Base-by-base conservation (phyloP, 768 basidiomycete genomes). In the Phlebiopsis gigantea region DNA sequence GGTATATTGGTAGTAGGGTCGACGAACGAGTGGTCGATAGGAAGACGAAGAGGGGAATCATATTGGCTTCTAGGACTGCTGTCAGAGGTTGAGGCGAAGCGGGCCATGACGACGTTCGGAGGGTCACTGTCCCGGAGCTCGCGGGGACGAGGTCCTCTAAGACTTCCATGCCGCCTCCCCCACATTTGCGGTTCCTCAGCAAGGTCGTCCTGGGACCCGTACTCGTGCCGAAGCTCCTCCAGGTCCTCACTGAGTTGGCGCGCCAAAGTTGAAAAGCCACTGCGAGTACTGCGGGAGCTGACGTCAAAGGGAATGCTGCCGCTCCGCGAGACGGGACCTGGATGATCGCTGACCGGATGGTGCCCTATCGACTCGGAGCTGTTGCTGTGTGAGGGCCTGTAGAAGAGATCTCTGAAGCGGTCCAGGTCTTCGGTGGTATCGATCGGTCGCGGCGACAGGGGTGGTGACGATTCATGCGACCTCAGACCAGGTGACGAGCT, bases 331-430 rank as follows among this genome's bases (percentile, higher is more conserved):
- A 41, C 31, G 31, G 62, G 26, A 14, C 56, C n/a, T 14, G 61
- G 59, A 56, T 67, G 55, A 41, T 51, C 55, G 41, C 17, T 15
- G 4, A 53, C 62, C 0, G 46, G 53, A 7, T 56, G 56, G 7
- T 15, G 28, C 47, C 8, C 45, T 25, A 30, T 48, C 14, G 46
- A 46, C 46, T 46, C 31, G 54, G 48, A 49, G 48, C 48, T 57
- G 29, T 53, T 29, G 46, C 54, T 57, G 49, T 42, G 43, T 12
- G 28, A 49, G 1, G 85, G 85, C 42, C 73, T 75, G 66, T 86
- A 90, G 69, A 90, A 90, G 7, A 91, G 73, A 63, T 90, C 85
- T 34, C 80, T 81, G 73, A 87, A 90, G 10, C 79, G 76, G n/a
- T 88, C 85, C 6, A 90, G 73, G 60, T 90, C 87, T 0, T 79